These are phyloP conservation scores for Cymodocea nodosa DNA, from an alignment of 116 monocot genomes.

Conservation along the genomic window DNA sequence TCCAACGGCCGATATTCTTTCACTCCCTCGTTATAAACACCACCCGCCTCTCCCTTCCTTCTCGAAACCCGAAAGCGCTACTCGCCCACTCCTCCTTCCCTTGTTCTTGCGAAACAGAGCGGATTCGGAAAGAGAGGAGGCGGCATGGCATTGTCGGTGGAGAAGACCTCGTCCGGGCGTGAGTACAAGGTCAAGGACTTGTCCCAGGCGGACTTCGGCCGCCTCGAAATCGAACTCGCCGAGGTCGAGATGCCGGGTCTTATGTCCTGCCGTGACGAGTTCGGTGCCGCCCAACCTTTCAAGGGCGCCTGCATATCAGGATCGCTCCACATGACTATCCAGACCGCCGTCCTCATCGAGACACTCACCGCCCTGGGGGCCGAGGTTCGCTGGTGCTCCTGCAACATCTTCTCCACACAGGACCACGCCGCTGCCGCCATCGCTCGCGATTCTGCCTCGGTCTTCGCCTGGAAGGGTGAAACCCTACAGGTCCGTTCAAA, in stretches of 20 bases:
- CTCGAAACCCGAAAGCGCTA: too few relatives aligned
- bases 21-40: background rate
- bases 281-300: slow-evolving; percentile 75
- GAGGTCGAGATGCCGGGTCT: slow-evolving; percentile 97
- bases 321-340: slow-evolving; percentile 94
- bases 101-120: background rate
- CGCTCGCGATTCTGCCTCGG: slow-evolving; percentile 71
- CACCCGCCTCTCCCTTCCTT: background rate
- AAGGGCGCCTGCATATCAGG: slow-evolving; percentile 72
- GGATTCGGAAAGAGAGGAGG: background rate
- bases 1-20: background rate
- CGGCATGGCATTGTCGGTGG: slow-evolving; percentile 51
- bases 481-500: slow-evolving; percentile 22
- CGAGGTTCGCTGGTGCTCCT: slow-evolving; percentile 88
- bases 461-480: slow-evolving; percentile 91
- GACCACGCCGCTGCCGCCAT: slow-evolving; percentile 87
- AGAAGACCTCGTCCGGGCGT: slow-evolving; percentile 76
- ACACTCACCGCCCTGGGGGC: slow-evolving; percentile 79
- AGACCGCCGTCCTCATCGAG: slow-evolving; percentile 94
- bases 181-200: slow-evolving; percentile 98
- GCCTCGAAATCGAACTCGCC: slow-evolving; percentile 91
- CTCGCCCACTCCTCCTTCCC: background rate
- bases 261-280: slow-evolving; percentile 76
- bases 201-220: slow-evolving; percentile 92
- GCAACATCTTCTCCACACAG: slow-evolving; percentile 92